Percentiles rank a stretch among this genome's conserved stretches.
phyloP scores from a whole-genome alignment of 129 eudicot genomes.

The Tanacetum coccineum region DNA sequence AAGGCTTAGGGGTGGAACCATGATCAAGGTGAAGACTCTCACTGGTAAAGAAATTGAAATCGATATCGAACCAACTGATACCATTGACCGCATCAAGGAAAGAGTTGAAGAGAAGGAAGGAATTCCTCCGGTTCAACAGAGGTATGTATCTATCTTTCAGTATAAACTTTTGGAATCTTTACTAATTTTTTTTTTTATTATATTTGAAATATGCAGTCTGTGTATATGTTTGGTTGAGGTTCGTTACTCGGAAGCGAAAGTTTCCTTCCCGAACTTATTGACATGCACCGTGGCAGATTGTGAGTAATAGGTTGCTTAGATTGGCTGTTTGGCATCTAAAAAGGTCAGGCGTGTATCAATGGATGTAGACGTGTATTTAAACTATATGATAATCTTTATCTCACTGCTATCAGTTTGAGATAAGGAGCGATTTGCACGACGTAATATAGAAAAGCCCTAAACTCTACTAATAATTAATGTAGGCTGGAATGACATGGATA shows the following conservation, averaged over 20 bases:
- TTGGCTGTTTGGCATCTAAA: no score
- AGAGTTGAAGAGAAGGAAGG: slow-evolving; percentile 30
- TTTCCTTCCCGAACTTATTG: no score
- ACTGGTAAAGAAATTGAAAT: slow-evolving; percentile 31
- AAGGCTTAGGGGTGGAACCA: slow-evolving; percentile 30
- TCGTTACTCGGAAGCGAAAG: no score
- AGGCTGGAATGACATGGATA: no score
- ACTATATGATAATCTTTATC: neutral
- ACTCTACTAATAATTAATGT: no score
- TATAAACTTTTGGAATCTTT: neutral
- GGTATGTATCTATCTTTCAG: slow-evolving; percentile 19
- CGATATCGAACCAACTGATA: slow-evolving; percentile 28
- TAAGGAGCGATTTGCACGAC: neutral
- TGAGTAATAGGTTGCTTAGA: no score
- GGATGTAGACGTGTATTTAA: no score
- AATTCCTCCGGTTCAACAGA: slow-evolving; percentile 24
- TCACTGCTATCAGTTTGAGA: neutral
- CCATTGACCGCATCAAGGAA: slow-evolving; percentile 29
- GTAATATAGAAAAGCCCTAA: no score
- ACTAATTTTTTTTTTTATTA: neutral
- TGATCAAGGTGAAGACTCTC: slow-evolving; percentile 31
- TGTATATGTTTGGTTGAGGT: no score
- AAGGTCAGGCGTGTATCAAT: no score
- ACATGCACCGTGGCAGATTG: no score
- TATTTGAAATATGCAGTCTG: no score